Conservation (phyloP, 164 flowering plant species). For the Buxus sempervirens region DNA sequence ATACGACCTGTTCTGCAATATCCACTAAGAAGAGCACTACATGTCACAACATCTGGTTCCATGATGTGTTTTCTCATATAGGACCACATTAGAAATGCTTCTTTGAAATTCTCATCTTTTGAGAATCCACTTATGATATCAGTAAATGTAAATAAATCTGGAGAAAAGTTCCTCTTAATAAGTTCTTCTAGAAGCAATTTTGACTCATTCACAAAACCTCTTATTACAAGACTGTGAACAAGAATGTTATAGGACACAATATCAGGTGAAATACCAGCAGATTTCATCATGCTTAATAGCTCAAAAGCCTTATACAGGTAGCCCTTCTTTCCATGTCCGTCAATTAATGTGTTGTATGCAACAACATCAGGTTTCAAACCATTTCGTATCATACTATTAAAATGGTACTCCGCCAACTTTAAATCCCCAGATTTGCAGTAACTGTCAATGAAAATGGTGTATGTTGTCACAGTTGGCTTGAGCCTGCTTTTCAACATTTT, state of each 20-base stretch:
- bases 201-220: slow-evolving; percentile 40
- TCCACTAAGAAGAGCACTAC: slow-evolving; percentile 50
- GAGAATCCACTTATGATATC: slow-evolving; percentile 29
- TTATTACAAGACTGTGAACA: slow-evolving; percentile 31
- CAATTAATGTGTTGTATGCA: slow-evolving; percentile 39
- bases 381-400: slow-evolving; percentile 27
- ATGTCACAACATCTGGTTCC: slow-evolving; percentile 48
- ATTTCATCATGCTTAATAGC: slow-evolving; percentile 33
- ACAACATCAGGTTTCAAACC: slow-evolving; percentile 38
- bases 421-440: slow-evolving; percentile 36
- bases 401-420: slow-evolving; percentile 33
- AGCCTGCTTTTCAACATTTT: slow-evolving; percentile 45
- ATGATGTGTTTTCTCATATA: slow-evolving; percentile 36
- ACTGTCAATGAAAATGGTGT: slow-evolving; percentile 32
- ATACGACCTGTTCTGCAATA: slow-evolving; percentile 36
- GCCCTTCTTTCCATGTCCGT: slow-evolving; percentile 40
- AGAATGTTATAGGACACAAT: slow-evolving; percentile 41
- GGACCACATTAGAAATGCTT: slow-evolving; percentile 45
- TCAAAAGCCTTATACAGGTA: slow-evolving; percentile 38
- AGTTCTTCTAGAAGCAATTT: slow-evolving; percentile 40
- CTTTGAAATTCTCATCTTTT: slow-evolving; percentile 34
- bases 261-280: slow-evolving; percentile 32
- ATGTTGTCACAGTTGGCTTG: slow-evolving; percentile 37
- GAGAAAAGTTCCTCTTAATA: slow-evolving; percentile 34
- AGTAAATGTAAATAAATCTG: slow-evolving; percentile 39